A percentile compares a stretch with the other conserved stretches of the same genome.
These are phyloP conservation scores for Akanthomyces muscarius DNA, from an alignment of 2,329 filamentous ascomycete species.

Conservation along the genomic window DNA sequence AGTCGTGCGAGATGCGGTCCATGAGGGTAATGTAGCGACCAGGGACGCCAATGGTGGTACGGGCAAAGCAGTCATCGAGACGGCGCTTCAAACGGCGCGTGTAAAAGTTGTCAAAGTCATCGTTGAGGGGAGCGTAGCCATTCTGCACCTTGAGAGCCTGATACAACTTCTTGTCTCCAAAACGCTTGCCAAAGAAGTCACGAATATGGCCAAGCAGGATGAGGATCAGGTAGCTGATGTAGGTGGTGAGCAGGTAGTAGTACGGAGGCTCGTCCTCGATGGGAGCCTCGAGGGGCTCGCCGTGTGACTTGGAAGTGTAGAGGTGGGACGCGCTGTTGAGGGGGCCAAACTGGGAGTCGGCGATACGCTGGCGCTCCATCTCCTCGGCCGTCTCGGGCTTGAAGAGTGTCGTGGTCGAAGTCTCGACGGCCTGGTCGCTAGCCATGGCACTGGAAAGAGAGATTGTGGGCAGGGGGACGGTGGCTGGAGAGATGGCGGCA, in stretches of 20 bases:
- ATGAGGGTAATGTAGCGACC: constrained; percentile 90
- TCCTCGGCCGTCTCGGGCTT: constrained; percentile 84
- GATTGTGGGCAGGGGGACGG: constrained; percentile 80
- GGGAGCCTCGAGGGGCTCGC: constrained; percentile 73
- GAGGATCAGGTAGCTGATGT: constrained; percentile 94
- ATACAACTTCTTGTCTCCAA: constrained; percentile 78
- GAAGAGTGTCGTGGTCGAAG: constrained; percentile 74
- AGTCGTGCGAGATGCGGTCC: constrained; percentile 85
- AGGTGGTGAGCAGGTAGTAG: constrained; percentile 94
- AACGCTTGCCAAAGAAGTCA: constrained; percentile 97
- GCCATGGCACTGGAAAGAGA: constrained; percentile 82
- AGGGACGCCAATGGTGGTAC: constrained; percentile 88
- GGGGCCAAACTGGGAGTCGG: constrained; percentile 89
- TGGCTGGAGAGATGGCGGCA: constrained; percentile 64
- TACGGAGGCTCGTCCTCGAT: constrained; percentile 95
- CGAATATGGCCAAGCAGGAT: constrained; percentile 93
- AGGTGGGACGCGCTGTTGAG: constrained; percentile 75
- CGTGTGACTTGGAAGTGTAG: constrained; percentile 85
- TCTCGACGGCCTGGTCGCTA: constrained; percentile 68
- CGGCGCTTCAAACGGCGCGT: constrained; percentile 86
- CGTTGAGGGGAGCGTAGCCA: constrained; percentile 92
- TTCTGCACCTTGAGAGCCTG: constrained; percentile 76
- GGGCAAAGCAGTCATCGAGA: constrained; percentile 94
- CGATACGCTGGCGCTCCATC: constrained; percentile 66
- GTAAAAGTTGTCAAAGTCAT: constrained; percentile 99